Evolutionary conservation across 345 rosid species (phyloP).

Genomic region (Cardamine chenopodiifolia): DNA sequence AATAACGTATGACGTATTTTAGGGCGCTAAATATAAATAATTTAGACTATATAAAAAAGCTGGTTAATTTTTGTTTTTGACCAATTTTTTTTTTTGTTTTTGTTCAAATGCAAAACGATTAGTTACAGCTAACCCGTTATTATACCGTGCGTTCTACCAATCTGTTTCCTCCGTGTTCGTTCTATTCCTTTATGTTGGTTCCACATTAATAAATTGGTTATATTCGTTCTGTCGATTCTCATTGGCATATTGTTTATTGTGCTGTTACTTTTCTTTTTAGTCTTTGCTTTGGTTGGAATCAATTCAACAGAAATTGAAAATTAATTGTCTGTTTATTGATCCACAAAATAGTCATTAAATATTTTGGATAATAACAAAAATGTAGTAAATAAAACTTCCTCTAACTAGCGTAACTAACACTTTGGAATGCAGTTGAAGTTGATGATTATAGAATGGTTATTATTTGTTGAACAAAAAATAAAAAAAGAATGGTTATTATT

Average conservation of each 20-base stretch:
- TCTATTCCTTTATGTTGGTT: not conserved
- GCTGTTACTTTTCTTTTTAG: not conserved
- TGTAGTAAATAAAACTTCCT: not conserved
- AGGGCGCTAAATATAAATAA: not conserved
- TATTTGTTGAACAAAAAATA: too few relatives aligned
- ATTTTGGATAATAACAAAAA: not conserved
- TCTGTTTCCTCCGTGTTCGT: not conserved
- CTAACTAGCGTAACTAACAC: slow-evolving; percentile 1
- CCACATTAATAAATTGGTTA: not conserved
- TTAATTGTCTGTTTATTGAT: not conserved
- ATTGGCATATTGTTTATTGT: not conserved
- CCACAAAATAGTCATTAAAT: not conserved
- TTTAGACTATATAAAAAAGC: not conserved
- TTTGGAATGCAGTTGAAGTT: slow-evolving; percentile 12
- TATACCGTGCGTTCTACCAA: not conserved
- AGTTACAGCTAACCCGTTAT: not conserved
- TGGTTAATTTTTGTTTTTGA: not conserved
- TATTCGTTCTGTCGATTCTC: not conserved
- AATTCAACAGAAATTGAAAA: not conserved
- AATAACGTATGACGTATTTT: not conserved
- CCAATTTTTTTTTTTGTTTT: not conserved
- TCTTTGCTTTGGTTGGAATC: not conserved
- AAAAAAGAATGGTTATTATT: slow-evolving; percentile 11
- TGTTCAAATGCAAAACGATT: not conserved
- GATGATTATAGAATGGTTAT: not conserved